phyloP scores from a whole-genome alignment of 108 stramenopile species.

The Mediolabrus comicus region DNA sequence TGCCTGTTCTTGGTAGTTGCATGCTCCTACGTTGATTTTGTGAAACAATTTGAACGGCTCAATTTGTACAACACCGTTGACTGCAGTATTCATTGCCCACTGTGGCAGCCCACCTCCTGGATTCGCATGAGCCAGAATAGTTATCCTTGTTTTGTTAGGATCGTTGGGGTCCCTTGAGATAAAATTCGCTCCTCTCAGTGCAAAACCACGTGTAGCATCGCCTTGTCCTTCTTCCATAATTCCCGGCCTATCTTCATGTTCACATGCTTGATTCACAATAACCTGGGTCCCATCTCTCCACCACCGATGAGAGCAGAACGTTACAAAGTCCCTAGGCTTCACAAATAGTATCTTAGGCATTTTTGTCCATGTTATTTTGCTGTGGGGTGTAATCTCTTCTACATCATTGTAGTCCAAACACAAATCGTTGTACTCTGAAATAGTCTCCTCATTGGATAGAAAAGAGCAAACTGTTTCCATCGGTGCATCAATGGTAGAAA shows the following conservation, averaged over 20 bases:
- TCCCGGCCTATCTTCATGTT: slow-evolving; percentile 60
- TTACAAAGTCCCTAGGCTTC: slow-evolving; percentile 81
- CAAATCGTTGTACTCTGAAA: slow-evolving; percentile 78
- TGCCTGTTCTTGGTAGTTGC: slow-evolving; percentile 15
- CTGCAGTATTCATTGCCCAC: slow-evolving; percentile 78
- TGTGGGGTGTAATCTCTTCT: slow-evolving; percentile 52
- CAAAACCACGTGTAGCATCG: slow-evolving; percentile 71
- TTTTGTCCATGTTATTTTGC: slow-evolving; percentile 80
- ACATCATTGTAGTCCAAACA: slow-evolving; percentile 62
- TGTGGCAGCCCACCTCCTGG: slow-evolving; percentile 60
- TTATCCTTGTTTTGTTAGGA: slow-evolving; percentile 68
- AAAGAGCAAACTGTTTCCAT: slow-evolving; percentile 80
- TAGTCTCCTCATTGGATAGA: slow-evolving; percentile 54
- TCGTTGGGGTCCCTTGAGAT: slow-evolving; percentile 74
- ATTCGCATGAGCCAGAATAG: slow-evolving; percentile 56
- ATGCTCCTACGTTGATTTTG: slow-evolving; percentile 41
- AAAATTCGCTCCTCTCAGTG: slow-evolving; percentile 84
- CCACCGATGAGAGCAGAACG: slow-evolving; percentile 87
- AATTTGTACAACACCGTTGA: slow-evolving; percentile 74
- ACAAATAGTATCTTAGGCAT: slow-evolving; percentile 82
- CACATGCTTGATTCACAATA: slow-evolving; percentile 84
- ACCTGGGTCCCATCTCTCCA: slow-evolving; percentile 75
- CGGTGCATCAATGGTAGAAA: slow-evolving; percentile 76
- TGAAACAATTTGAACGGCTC: slow-evolving; percentile 84
- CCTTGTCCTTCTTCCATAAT: slow-evolving; percentile 53